A percentile compares a stretch with the other conserved stretches of the same genome.
These are phyloP conservation scores for Wickerhamiella australiensis DNA, from an alignment of 805 yeast species.

Conservation along the genomic window DNA sequence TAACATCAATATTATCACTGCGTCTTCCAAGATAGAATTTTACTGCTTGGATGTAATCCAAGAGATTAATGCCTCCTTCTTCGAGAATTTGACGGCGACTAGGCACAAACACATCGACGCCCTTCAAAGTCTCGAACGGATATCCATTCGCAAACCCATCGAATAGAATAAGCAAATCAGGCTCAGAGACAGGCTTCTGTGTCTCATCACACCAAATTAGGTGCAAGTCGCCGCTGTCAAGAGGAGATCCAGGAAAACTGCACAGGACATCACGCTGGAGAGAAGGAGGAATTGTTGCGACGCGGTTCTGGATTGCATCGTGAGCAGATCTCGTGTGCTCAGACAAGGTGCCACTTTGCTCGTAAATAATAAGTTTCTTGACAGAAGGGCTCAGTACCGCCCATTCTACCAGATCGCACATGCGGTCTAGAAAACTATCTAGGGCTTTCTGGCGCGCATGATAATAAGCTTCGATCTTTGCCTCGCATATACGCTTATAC, in stretches of 20 bases:
- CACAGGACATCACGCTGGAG: slow-evolving; percentile 5
- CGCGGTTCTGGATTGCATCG: neutral
- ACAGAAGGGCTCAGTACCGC: slow-evolving; percentile 7
- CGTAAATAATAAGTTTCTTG: slow-evolving; percentile 6
- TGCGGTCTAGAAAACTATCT: neutral
- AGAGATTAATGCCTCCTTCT: neutral
- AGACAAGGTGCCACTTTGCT: neutral
- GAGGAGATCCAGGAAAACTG: slow-evolving; percentile 4
- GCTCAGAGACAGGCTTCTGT: neutral
- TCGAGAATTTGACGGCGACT: slow-evolving; percentile 10
- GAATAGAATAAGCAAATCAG: slow-evolving; percentile 13
- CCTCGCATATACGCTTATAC: neutral
- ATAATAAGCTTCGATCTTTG: neutral
- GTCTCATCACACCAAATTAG: neutral
- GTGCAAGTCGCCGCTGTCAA: neutral
- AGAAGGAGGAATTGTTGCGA: neutral
- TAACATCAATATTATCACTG: neutral
- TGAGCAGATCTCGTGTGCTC: neutral
- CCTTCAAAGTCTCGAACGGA: slow-evolving; percentile 9
- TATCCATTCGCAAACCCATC: slow-evolving; percentile 10
- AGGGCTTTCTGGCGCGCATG: neutral
- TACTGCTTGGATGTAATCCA: slow-evolving; percentile 12
- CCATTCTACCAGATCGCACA: slow-evolving; percentile 6
- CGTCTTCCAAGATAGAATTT: neutral
- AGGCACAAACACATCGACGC: slow-evolving; percentile 7